phyloP scores from a whole-genome alignment of 306 rosid genomes.

The Cicer chorassanicum region DNA sequence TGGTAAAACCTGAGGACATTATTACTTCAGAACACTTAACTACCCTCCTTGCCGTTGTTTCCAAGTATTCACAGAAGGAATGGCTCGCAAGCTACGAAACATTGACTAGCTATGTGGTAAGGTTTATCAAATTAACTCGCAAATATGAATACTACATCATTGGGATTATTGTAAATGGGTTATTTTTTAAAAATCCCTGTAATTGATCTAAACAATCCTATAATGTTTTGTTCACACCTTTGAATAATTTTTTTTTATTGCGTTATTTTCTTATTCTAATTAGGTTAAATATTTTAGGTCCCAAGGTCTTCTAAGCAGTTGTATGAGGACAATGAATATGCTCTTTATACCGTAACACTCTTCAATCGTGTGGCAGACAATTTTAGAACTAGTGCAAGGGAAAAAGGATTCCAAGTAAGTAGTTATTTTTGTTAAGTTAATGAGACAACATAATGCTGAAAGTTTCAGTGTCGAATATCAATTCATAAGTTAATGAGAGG shows the following conservation, averaged over 20 bases:
- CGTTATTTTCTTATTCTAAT: conserved; percentile 46
- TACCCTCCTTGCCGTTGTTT: conserved; percentile 87
- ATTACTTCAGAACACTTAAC: conserved; percentile 77
- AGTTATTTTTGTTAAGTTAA: conserved; percentile 7
- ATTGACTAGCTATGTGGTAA: conserved; percentile 84
- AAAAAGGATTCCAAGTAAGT: conserved; percentile 88
- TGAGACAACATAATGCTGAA: conserved; percentile 18
- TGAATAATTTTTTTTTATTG: conserved; percentile 35
- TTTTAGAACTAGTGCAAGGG: conserved; percentile 83
- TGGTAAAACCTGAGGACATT: conserved; percentile 89
- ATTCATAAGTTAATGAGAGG: conserved; percentile 20
- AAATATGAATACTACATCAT: conserved; percentile 34
- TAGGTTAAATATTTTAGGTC: conserved; percentile 67
- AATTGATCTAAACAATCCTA: conserved; percentile 29
- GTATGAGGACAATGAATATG: conserved; percentile 91
- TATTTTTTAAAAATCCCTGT: conserved; percentile 32
- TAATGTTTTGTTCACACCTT: conserved; percentile 31
- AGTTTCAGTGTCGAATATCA: conserved; percentile 13
- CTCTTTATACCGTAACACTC: conserved; percentile 87
- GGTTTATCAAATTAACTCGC: conserved; percentile 34
- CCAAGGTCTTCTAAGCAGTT: conserved; percentile 89
- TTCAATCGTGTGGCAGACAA: conserved; percentile 87
- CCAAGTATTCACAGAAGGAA: conserved; percentile 92
- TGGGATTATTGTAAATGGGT: conserved; percentile 36
- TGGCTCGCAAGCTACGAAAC: conserved; percentile 94